These are phyloP conservation scores for Pichia ethanolica DNA, from an alignment of 805 yeast genomes.

Conservation along the genomic window DNA sequence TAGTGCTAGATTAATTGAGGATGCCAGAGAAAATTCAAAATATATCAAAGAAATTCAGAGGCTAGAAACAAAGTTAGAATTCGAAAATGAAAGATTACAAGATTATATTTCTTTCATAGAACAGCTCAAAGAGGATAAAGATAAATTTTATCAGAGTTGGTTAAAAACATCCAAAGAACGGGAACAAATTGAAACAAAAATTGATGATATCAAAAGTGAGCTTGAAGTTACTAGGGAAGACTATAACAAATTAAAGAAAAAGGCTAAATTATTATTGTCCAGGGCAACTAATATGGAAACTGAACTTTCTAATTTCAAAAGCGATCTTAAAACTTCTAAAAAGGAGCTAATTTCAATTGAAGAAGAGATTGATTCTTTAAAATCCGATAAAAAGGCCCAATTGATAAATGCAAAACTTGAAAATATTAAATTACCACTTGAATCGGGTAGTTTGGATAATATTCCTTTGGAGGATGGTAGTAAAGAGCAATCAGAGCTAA, in stretches of 20 bases:
- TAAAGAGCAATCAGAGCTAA: slow-evolving; percentile 24
- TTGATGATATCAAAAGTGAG: slow-evolving; percentile 35
- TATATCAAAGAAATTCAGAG: slow-evolving; percentile 54
- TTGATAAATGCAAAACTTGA: slow-evolving; percentile 72
- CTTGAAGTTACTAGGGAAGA: slow-evolving; percentile 32
- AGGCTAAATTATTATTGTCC: slow-evolving; percentile 11
- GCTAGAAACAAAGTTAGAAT: slow-evolving; percentile 51
- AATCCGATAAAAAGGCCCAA: slow-evolving; percentile 48
- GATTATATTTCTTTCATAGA: slow-evolving; percentile 43
- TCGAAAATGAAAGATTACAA: slow-evolving; percentile 53
- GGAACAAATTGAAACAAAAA: slow-evolving; percentile 23
- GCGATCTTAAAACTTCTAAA: slow-evolving; percentile 25
- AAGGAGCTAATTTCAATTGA: slow-evolving; percentile 36
- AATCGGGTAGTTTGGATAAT: slow-evolving; percentile 50
- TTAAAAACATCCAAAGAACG: slow-evolving; percentile 29
- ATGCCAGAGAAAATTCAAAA: slow-evolving; percentile 54
- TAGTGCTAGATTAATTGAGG: slow-evolving; percentile 48
- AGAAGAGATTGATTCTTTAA: slow-evolving; percentile 47
- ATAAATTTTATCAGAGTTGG: slow-evolving; percentile 30
- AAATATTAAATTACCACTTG: slow-evolving; percentile 54
- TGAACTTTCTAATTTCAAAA: slow-evolving; percentile 21
- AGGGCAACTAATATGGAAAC: slow-evolving; percentile 25
- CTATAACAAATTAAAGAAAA: slow-evolving; percentile 15
- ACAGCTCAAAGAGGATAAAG: slow-evolving; percentile 35
- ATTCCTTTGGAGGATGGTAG: slow-evolving; percentile 48